A percentile compares a stretch with the other conserved stretches of the same genome.
Conservation (phyloP, 108 stramenopile genomes). For the Cyclostephanos invisitatus region DNA sequence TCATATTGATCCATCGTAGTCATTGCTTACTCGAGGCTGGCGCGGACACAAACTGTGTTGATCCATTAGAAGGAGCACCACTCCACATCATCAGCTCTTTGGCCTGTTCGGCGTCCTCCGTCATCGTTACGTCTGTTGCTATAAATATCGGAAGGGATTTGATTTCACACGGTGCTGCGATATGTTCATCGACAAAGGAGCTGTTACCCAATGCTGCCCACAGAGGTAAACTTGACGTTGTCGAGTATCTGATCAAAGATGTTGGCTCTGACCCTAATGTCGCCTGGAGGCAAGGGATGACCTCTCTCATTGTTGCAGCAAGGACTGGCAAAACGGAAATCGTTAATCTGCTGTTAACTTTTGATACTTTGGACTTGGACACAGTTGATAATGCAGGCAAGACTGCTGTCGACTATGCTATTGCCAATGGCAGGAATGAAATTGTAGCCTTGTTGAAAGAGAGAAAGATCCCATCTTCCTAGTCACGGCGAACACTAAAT, state of each 20-base stretch:
- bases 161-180: conserved; percentile 21
- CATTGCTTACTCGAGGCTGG: conserved; percentile 22
- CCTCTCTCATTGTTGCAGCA: conserved; percentile 72
- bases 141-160: conserved; percentile 15
- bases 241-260: conserved; percentile 42
- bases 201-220: conserved; percentile 52
- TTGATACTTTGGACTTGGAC: conserved; percentile 31
- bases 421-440: conserved; percentile 57
- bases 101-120: conserved; percentile 9
- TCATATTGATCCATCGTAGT: conserved; percentile 7
- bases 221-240: conserved; percentile 44
- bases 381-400: conserved; percentile 57
- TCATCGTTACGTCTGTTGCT: conserved; percentile 4
- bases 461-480: not conserved
- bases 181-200: conserved; percentile 12
- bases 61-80: conserved; percentile 5
- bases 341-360: conserved; percentile 47
- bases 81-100: conserved; percentile 18
- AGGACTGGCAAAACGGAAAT: conserved; percentile 60
- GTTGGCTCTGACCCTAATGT: conserved; percentile 45
- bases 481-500: too few species aligned
- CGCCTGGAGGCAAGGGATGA: conserved; percentile 73
- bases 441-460: conserved; percentile 45
- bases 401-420: conserved; percentile 69
- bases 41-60: conserved; percentile 5